Evolutionary conservation across 352 stramenopile species (phyloP), one percentile per base, ranked within the genome.

Genomic region (Pythium apleroticum): DNA sequence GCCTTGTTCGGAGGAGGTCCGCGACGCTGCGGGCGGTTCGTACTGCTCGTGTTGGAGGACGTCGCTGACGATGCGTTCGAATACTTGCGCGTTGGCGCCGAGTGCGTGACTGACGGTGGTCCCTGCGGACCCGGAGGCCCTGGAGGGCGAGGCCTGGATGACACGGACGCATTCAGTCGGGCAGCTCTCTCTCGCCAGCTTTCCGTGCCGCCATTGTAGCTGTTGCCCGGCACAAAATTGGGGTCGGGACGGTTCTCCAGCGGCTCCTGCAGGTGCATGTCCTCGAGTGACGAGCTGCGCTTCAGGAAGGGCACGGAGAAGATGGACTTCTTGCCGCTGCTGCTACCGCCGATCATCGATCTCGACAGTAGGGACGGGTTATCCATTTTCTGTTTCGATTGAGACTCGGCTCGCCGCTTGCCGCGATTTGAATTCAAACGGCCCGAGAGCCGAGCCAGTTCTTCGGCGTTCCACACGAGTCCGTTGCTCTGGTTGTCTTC

Each of bases 391-490:
- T 64, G 56, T 50, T 65, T 65, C 39, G 52, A 57, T 41, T 63
- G 27, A 3, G 50, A 35, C 10, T 71, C 64, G 48, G 50, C 43
- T 28, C 56, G 41, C 14, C 37, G 33, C 25, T 63, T 53, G 45
- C 46, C 35, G 3, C 60, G 55, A 9, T 14, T 54, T n/a, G 52
- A 62, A 20, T 62, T 63, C 7, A 71, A 25, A 5, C 45, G 39
- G 2, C 52, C 64, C 5, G 64, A 65, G 15, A 71, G 46, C 19
- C 65, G 65, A 43, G 57, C 52, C 15, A 71, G 58, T 35, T 71
- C 65, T 27, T 71, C 65, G 43, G 57, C 53, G 57, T 71, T 71
- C 65, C 65, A 71, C 31, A 66, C 31, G 28, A 71, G 45, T 20
- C 57, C 59, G 45, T 60, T 43, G 15, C 37, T 37, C 30, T 65